These are phyloP conservation scores for Yamadazyma sp. DNA, from an alignment of 805 yeast species.

Conservation along the genomic window DNA sequence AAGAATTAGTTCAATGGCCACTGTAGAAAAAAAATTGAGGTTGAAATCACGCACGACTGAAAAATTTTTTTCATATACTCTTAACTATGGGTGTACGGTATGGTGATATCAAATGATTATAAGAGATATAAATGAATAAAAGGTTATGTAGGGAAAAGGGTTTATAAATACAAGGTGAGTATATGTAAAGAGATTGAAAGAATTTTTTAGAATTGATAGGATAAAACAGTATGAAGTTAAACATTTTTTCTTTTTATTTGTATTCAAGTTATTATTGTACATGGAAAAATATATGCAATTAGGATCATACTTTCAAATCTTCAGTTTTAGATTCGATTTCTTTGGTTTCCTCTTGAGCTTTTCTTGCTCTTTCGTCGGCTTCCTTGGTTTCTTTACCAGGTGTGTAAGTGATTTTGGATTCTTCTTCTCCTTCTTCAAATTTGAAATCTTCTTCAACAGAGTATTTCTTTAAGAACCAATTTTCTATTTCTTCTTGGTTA, in stretches of 20 bases:
- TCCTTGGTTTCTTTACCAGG: conserved; percentile 43
- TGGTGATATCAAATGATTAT: not conserved
- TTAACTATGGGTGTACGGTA: conserved; percentile 1
- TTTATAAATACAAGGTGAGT: no score
- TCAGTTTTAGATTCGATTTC: conserved; percentile 6
- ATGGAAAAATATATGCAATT: no score
- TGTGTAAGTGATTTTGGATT: conserved; percentile 42
- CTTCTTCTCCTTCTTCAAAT: conserved; percentile 39
- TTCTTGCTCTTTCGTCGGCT: conserved; percentile 34
- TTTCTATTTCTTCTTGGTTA: conserved; percentile 72
- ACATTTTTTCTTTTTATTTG: no score
- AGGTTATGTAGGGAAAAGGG: not conserved
- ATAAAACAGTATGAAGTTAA: no score
- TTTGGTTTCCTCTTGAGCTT: conserved; percentile 33
- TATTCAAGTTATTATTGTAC: no score
- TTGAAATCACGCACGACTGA: conserved; percentile 10
- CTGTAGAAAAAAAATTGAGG: not conserved
- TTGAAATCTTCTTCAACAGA: conserved; percentile 57
- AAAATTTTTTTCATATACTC: conserved; percentile 1
- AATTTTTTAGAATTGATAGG: no score
- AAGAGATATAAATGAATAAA: not conserved
- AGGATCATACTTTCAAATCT: conserved; percentile 5
- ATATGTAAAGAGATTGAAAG: no score
- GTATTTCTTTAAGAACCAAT: conserved; percentile 68
- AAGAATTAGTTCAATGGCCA: conserved; percentile 3